These are phyloP conservation scores for Malus sieversii DNA, from an alignment of 306 rosid species.

Conservation along the genomic window DNA sequence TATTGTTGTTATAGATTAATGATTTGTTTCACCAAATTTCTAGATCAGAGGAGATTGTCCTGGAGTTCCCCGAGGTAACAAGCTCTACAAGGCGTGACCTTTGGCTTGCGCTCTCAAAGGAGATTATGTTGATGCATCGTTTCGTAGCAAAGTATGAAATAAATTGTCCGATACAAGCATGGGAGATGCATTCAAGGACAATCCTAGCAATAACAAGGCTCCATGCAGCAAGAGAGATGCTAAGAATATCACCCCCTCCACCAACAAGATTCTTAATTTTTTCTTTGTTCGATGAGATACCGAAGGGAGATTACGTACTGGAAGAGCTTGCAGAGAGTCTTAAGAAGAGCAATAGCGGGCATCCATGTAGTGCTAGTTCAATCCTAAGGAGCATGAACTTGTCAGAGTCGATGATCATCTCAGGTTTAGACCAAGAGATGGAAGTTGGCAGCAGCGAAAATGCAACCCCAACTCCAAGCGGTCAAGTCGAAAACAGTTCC, in stretches of 20 bases:
- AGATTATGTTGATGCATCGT: constrained; percentile 61
- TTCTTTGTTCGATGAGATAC: constrained; percentile 66
- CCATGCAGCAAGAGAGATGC: constrained; percentile 92
- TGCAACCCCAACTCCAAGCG: background rate
- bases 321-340: constrained; percentile 71
- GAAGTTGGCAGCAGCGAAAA: constrained; percentile 17
- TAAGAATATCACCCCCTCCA: constrained; percentile 72
- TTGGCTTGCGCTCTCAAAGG: constrained; percentile 80
- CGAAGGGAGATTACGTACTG: constrained; percentile 83
- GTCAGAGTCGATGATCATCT: constrained; percentile 19
- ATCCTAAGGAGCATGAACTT: constrained; percentile 48
- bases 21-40: background rate
- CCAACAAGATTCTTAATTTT: constrained; percentile 85
- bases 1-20: background rate
- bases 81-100: constrained; percentile 93
- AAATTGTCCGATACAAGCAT: constrained; percentile 35
- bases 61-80: constrained; percentile 89
- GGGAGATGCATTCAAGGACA: constrained; percentile 93
- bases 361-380: constrained; percentile 64
- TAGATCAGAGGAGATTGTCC: constrained; percentile 38
- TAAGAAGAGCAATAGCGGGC: constrained; percentile 33
- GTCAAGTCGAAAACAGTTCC: constrained; percentile 25
- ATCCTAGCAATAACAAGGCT: constrained; percentile 75
- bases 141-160: constrained; percentile 49
- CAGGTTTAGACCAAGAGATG: constrained; percentile 13